phyloP scores from a whole-genome alignment of 441 rosid species.

The Aleurites moluccanus region DNA sequence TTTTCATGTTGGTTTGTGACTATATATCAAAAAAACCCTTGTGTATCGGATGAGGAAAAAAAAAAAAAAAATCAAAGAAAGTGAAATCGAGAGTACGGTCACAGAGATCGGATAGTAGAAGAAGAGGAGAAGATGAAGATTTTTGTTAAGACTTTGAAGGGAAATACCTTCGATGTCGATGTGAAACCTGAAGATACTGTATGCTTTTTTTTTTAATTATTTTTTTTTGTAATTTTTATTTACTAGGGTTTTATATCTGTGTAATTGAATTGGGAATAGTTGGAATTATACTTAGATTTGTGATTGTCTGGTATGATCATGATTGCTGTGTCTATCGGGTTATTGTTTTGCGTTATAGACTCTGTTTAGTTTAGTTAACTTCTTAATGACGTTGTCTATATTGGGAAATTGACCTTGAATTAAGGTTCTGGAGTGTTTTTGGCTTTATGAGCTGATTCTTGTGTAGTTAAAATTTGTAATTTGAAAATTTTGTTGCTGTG shows the following conservation, averaged over 20 bases:
- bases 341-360: background rate
- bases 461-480: background rate
- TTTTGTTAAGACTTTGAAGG: conserved; percentile 79
- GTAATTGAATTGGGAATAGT: too few relatives aligned
- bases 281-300: conserved; percentile 2
- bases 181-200: conserved; percentile 71
- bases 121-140: conserved; percentile 69
- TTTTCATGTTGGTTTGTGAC: background rate
- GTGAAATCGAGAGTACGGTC: conserved; percentile 15
- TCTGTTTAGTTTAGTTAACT: too few relatives aligned
- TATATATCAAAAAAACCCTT: background rate
- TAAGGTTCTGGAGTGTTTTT: conserved; percentile 1
- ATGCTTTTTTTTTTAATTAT: conserved; percentile 1
- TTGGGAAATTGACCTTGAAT: background rate
- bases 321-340: background rate
- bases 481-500: background rate
- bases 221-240: conserved; percentile 17
- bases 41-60: background rate
- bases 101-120: conserved; percentile 14
- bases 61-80: too few relatives aligned
- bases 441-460: background rate
- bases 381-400: background rate
- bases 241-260: background rate
- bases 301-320: background rate
- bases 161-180: conserved; percentile 71